Base-by-base conservation (phyloP, 2,329 filamentous ascomycete species). In the Lachnellula occidentalis region DNA sequence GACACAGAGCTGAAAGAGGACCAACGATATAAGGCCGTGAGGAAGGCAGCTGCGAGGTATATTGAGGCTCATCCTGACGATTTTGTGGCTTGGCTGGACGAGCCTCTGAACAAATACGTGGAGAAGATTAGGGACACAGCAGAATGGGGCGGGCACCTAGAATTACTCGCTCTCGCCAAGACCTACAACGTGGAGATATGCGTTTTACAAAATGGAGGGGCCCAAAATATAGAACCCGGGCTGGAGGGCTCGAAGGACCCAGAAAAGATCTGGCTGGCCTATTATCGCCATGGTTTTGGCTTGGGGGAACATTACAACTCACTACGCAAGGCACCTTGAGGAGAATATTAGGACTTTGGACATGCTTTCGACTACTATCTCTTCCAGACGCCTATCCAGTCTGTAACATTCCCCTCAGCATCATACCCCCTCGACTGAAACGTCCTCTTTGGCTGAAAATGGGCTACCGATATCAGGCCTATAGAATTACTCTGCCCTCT, bases 251-350 rank as follows among this genome's bases (percentile, higher is more conserved):
- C 68, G n/a, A 67, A 74, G 50, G 76, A 73, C 21, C 69, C 71
- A 51, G 76, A 73, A 61, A 80, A 80, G 63, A 82, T 81, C 61
- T 97, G 94, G 92, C 71, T 99, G 71, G 92, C 91, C 36, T 99
- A 97, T 72, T 97, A 97, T 72, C 81, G 88, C 65, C 91, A 96
- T 74, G 90, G 89, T 48, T 97, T 95, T 71, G 92, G 92, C 1
- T 75, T 99, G 48, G 94, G 94, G 12, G 94, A 97, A 75, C 94
- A 99, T 73, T 99, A 99, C 73, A 99, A 99, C 70, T 95, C 92
- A 51, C 72, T 99, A 69, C 72, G 82, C 63, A 80, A 61, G 56
- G 55, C 55, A 52, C 56, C 64, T 52, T 68, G 60, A 68, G 12
- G 36, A 45, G n/a, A 4, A 24, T 14, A 21, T 22, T 24, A 15